Percentiles rank a stretch among this genome's conserved stretches.
Conservation (phyloP, 1,284 basidiomycete genomes). For the Sphaerobolus stellatus region DNA sequence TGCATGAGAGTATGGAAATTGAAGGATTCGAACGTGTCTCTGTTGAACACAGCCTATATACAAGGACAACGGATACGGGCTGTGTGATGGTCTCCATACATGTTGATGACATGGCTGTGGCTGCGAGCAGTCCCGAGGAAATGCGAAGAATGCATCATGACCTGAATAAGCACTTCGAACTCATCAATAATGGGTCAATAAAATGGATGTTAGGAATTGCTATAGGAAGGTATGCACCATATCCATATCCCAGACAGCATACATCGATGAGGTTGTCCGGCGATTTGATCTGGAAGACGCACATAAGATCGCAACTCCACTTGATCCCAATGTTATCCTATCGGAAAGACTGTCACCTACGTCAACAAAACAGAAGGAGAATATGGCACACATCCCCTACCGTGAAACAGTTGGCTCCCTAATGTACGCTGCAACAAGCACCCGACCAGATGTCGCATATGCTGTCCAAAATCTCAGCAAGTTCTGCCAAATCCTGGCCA, state of each 20-base stretch:
- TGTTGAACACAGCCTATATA: conserved; percentile 38
- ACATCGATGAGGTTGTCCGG: conserved; percentile 24
- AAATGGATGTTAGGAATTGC: conserved; percentile 29
- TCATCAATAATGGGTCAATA: conserved; percentile 28
- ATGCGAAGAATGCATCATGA: conserved; percentile 15
- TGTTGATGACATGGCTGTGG: conserved; percentile 33
- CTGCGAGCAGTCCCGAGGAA: conserved; percentile 9
- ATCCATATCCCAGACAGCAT: conserved; percentile 24
- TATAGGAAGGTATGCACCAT: conserved; percentile 20
- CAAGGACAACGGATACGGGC: conserved; percentile 2
- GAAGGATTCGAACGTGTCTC: conserved; percentile 30
- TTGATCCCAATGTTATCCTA: conserved; percentile 27
- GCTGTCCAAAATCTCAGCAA: conserved; percentile 28
- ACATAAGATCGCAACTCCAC: conserved; percentile 30
- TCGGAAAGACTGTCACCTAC: not conserved
- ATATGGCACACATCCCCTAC: conserved; percentile 2
- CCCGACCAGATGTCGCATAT: conserved; percentile 32
- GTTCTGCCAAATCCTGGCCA: conserved; percentile 25
- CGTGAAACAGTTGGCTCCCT: conserved; percentile 25
- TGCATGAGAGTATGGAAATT: conserved; percentile 29
- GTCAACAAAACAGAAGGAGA: not conserved
- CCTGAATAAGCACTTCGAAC: conserved; percentile 25
- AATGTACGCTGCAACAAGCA: conserved; percentile 30
- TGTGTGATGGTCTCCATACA: conserved; percentile 31
- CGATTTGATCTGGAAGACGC: conserved; percentile 34